Percentiles rank a stretch among this genome's conserved stretches.
These are phyloP conservation scores for Rhamnella rubrinervis DNA, from an alignment of 331 rosid genomes.

Conservation along the genomic window DNA sequence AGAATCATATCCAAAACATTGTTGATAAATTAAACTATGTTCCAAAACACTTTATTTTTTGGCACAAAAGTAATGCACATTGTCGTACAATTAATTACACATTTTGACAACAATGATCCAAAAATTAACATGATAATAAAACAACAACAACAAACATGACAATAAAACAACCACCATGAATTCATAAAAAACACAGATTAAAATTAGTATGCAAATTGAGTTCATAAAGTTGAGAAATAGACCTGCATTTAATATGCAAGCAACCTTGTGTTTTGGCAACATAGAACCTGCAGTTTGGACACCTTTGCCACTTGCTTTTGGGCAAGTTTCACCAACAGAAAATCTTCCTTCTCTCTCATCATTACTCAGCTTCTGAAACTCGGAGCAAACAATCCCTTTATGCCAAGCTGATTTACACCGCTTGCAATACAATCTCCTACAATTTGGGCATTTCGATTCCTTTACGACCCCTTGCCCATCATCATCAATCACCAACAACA, in stretches of 20 bases:
- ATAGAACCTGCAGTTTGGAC: slow-evolving; percentile 52
- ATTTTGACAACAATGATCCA: too few species aligned
- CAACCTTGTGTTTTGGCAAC: slow-evolving; percentile 59
- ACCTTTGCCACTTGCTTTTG: slow-evolving; percentile 44
- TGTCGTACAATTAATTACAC: too few species aligned
- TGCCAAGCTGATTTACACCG: slow-evolving; percentile 68
- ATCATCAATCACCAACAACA: slow-evolving; percentile 33
- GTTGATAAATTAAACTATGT: too few species aligned
- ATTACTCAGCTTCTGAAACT: slow-evolving; percentile 49
- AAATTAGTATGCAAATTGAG: too few species aligned
- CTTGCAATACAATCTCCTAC: slow-evolving; percentile 50
- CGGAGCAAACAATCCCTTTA: slow-evolving; percentile 33
- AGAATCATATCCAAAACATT: too few species aligned
- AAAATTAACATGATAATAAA: too few species aligned
- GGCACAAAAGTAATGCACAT: too few species aligned
- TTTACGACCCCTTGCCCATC: slow-evolving; percentile 33
- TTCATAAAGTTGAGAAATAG: background rate
- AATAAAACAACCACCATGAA: too few species aligned
- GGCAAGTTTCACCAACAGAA: slow-evolving; percentile 56
- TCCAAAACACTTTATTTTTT: too few species aligned
- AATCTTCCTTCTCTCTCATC: slow-evolving; percentile 52
- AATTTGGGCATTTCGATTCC: slow-evolving; percentile 50
- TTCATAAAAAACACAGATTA: too few species aligned
- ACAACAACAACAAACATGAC: too few species aligned
- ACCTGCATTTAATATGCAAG: slow-evolving; percentile 73